Conservation (phyloP, 2,329 filamentous ascomycete genomes). For the Botrytis pseudocinerea region DNA sequence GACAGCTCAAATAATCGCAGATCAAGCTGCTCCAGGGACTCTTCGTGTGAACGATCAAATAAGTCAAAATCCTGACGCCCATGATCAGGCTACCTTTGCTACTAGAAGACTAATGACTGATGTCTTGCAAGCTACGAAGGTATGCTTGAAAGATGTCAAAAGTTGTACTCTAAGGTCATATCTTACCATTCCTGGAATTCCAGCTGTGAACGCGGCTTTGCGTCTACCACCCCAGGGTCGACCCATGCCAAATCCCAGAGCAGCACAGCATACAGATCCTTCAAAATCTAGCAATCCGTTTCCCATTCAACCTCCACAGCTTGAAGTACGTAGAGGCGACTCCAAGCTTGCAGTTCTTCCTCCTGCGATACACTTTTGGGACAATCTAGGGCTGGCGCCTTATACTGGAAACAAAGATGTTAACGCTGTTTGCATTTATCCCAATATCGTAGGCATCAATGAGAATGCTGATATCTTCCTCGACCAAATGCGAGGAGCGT, state of each 20-base stretch:
- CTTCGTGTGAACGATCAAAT: constrained; percentile 36
- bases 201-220: constrained; percentile 53
- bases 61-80: constrained; percentile 14
- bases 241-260: constrained; percentile 35
- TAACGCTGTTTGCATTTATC: constrained; percentile 68
- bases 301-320: constrained; percentile 65
- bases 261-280: constrained; percentile 27
- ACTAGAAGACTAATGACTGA: constrained; percentile 44
- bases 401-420: constrained; percentile 71
- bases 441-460: constrained; percentile 61
- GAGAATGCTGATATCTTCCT: constrained; percentile 65
- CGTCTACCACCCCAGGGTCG: constrained; percentile 45
- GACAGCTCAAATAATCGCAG: constrained; percentile 69
- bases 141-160: constrained; percentile 47
- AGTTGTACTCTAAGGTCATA: constrained; percentile 51
- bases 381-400: constrained; percentile 73
- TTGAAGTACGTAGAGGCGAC: constrained; percentile 71
- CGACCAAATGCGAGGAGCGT: constrained; percentile 65
- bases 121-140: constrained; percentile 48
- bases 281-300: constrained; percentile 56
- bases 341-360: constrained; percentile 71
- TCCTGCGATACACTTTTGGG: constrained; percentile 77
- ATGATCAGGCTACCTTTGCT: constrained; percentile 26
- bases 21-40: constrained; percentile 62
- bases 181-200: constrained; percentile 59